Evolutionary conservation across 2,329 filamentous ascomycete species (phyloP), one percentile per base, ranked within the genome.

Genomic region (Phoma herbarum): DNA sequence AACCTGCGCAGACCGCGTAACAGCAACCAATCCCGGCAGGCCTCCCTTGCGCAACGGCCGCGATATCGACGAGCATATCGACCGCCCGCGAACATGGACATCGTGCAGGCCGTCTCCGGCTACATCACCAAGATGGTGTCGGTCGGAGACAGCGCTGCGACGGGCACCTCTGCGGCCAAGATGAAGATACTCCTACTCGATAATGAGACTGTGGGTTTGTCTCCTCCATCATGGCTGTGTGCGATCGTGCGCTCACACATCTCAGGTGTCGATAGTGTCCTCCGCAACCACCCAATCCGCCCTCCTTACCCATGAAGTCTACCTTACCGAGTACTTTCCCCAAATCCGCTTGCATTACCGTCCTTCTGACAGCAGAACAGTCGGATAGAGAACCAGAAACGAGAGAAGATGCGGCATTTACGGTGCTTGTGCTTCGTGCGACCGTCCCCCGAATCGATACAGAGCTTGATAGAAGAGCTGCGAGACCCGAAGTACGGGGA

Each of bases 131-230:
- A 93, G 85, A 97, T 99, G 88, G 89, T 98, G 77, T 90, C 92
- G 66, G 87, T 87, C 65, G 91, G 91, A 73, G 93, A 97, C 80
- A 84, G 82, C 73, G 83, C 87, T 68, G 83, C 87, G 48, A 82
- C 87, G 54, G 86, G 86, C 60, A 85, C 87, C 43, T 84, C 89
- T 49, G 89, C 91, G 22, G 86, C 91, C 41, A 98, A 97, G 83
- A 99, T 99, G 95, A 99, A 99, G 87, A 95, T 98, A 61, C 82
- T 99, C 57, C 83, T 99, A 63, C 83, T 99, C 69, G 95, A 99
- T 78, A 90, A 87, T 79, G 95, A 98, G 79, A 99, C 95, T 66
- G 88, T 88, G 81, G 77, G 85, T 82, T 76, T 80, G 79, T 80
- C 73, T 71, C 47, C 73, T 76, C 73, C 60, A 71, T 70, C 73